Evolutionary conservation across 345 rosid species (phyloP).

Genomic region (Turritis glabra): DNA sequence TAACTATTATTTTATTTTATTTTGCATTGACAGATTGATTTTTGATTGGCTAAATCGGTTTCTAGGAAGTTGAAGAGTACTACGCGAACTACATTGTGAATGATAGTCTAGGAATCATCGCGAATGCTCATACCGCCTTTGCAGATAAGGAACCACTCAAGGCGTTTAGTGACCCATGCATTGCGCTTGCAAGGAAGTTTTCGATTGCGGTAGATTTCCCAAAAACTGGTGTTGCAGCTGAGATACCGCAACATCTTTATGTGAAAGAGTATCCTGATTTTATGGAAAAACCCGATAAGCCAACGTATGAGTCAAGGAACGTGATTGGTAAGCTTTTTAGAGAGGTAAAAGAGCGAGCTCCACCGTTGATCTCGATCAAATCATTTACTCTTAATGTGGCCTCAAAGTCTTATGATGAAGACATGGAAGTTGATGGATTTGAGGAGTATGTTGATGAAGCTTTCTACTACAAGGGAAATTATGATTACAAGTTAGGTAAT

Average conservation of each 20-base stretch:
- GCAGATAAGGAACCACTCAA: slow-evolving; percentile 45
- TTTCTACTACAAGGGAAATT: slow-evolving; percentile 35
- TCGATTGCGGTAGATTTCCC: slow-evolving; percentile 64
- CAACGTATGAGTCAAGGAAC: slow-evolving; percentile 44
- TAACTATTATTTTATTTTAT: too few relatives aligned
- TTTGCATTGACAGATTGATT: too few relatives aligned
- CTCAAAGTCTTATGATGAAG: slow-evolving; percentile 42
- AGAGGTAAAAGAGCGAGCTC: slow-evolving; percentile 45
- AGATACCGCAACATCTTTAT: slow-evolving; percentile 41
- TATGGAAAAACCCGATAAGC: slow-evolving; percentile 57
- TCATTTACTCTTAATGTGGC: slow-evolving; percentile 48
- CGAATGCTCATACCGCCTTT: slow-evolving; percentile 46
- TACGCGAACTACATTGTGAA: slow-evolving; percentile 54
- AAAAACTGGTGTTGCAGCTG: slow-evolving; percentile 60
- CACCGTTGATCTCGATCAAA: slow-evolving; percentile 22
- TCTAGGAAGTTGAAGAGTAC: slow-evolving; percentile 54
- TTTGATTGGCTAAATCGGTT: neutral
- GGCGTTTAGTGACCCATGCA: slow-evolving; percentile 47
- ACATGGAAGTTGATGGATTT: slow-evolving; percentile 61
- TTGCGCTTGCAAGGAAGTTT: slow-evolving; percentile 45
- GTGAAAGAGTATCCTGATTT: slow-evolving; percentile 57
- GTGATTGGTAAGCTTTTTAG: slow-evolving; percentile 60
- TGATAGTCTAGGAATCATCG: slow-evolving; percentile 54
- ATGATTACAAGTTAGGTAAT: slow-evolving; percentile 47
- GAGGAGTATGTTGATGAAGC: slow-evolving; percentile 41